Conservation (phyloP, 805 yeast species). For the Yamadazyma nakazawae region DNA sequence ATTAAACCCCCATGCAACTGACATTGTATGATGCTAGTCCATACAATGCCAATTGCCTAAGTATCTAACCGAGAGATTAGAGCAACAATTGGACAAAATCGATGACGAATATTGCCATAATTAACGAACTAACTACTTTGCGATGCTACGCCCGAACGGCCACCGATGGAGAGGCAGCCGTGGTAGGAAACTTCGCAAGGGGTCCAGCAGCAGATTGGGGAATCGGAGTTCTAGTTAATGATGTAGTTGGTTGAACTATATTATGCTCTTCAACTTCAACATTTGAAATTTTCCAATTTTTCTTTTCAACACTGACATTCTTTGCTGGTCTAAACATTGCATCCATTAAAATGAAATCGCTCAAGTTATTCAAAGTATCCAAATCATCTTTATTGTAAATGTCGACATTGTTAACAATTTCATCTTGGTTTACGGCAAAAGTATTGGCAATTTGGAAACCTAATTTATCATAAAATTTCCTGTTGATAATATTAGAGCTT, state of each 20-base stretch:
- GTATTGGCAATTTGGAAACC: constrained; percentile 43
- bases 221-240: not conserved
- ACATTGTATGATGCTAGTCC: constrained; percentile 12
- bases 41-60: constrained; percentile 17
- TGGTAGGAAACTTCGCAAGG: not conserved
- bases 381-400: constrained; percentile 13
- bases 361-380: constrained; percentile 11
- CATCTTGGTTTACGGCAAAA: constrained; percentile 25
- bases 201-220: not conserved
- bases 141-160: constrained; percentile 14
- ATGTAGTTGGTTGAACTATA: not conserved
- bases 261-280: constrained; percentile 3
- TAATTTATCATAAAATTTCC: constrained; percentile 50
- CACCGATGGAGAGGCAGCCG: constrained; percentile 9
- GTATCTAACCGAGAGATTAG: constrained; percentile 15
- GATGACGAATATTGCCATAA: not conserved
- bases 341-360: constrained; percentile 18
- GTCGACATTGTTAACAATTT: constrained; percentile 14
- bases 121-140: not conserved
- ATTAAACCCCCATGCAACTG: constrained; percentile 17
- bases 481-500: constrained; percentile 53
- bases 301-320: constrained; percentile 11
- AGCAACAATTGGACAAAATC: constrained; percentile 3
- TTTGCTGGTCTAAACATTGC: constrained; percentile 20
- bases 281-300: constrained; percentile 5